A percentile compares a stretch with the other conserved stretches of the same genome.
These are phyloP conservation scores for Candida boleticola DNA, from an alignment of 805 yeast species.

Conservation along the genomic window DNA sequence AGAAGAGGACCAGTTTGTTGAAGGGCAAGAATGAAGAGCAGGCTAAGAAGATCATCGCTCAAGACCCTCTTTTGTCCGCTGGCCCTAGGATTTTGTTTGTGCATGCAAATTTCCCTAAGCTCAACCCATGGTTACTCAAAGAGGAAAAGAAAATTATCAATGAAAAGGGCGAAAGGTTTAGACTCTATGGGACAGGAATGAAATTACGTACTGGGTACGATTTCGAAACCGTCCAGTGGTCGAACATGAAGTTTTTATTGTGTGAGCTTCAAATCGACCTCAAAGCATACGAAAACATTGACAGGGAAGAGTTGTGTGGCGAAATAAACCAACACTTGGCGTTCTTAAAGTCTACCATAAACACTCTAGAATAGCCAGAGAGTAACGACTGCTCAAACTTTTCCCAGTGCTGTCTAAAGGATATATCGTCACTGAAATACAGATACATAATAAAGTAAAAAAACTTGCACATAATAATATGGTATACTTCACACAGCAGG, in stretches of 20 bases:
- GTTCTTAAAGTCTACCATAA: slow-evolving; percentile 36
- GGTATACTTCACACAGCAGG: too few species aligned
- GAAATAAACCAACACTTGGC: slow-evolving; percentile 49
- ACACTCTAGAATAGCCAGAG: slow-evolving; percentile 29
- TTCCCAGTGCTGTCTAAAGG: too few species aligned
- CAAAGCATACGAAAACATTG: slow-evolving; percentile 41
- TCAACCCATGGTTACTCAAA: slow-evolving; percentile 58
- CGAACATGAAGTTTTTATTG: slow-evolving; percentile 50
- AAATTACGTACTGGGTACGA: slow-evolving; percentile 51
- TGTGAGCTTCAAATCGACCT: slow-evolving; percentile 51
- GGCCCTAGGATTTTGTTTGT: slow-evolving; percentile 46
- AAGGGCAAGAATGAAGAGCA: slow-evolving; percentile 5
- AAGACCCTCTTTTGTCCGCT: slow-evolving; percentile 9
- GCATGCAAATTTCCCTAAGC: slow-evolving; percentile 67
- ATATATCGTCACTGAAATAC: too few species aligned
- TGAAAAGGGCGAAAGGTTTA: slow-evolving; percentile 45
- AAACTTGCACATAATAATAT: too few species aligned
- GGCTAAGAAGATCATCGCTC: slow-evolving; percentile 5
- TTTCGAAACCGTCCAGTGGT: slow-evolving; percentile 60
- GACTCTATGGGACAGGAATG: slow-evolving; percentile 61
- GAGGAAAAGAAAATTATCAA: slow-evolving; percentile 38
- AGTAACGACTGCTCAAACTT: background rate
- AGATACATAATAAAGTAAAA: too few species aligned
- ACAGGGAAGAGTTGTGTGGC: slow-evolving; percentile 43
- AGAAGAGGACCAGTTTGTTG: slow-evolving; percentile 11